These are phyloP conservation scores for Tripterygium wilfordii DNA, from an alignment of 177 flowering plant genomes.

Conservation along the genomic window DNA sequence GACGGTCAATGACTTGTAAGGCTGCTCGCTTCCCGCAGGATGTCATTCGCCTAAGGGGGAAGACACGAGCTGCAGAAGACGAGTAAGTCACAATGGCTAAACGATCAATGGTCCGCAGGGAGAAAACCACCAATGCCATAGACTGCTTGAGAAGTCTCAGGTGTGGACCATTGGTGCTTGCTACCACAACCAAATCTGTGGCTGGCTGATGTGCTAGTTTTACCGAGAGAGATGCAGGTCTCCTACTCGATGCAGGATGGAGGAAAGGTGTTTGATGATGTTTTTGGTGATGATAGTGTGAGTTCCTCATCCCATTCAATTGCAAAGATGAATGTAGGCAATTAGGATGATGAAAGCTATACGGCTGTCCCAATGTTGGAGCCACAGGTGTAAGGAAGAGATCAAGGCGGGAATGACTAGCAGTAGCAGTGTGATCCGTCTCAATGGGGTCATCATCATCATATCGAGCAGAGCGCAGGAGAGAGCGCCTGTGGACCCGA, in stretches of 20 bases:
- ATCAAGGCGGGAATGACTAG: constrained; percentile 40
- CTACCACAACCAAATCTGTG: constrained; percentile 71
- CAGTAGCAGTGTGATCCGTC: constrained; percentile 29
- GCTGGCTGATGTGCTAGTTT: constrained; percentile 52
- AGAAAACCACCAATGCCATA: constrained; percentile 82
- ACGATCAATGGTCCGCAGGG: constrained; percentile 76
- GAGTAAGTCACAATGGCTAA: constrained; percentile 77
- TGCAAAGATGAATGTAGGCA: constrained; percentile 15
- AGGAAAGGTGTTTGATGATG: constrained; percentile 22
- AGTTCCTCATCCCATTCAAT: not conserved
- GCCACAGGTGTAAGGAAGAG: constrained; percentile 39
- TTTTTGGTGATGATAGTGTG: constrained; percentile 11
- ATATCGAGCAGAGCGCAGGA: constrained; percentile 66
- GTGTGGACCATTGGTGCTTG: constrained; percentile 73
- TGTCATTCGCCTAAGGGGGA: constrained; percentile 82
- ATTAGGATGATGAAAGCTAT: not conserved
- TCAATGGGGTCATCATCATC: constrained; percentile 83
- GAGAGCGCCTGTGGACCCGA: constrained; percentile 74
- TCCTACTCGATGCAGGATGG: constrained; percentile 19
- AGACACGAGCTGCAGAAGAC: constrained; percentile 67
- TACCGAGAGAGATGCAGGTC: constrained; percentile 32
- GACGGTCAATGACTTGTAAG: constrained; percentile 73
- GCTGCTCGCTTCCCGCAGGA: constrained; percentile 81
- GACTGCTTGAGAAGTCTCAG: constrained; percentile 79
- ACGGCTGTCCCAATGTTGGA: constrained; percentile 11